Evolutionary conservation across 139 green algal species (phyloP), one percentile per base, ranked within the genome.

Genomic region (Astrephomene gubernaculifera): DNA sequence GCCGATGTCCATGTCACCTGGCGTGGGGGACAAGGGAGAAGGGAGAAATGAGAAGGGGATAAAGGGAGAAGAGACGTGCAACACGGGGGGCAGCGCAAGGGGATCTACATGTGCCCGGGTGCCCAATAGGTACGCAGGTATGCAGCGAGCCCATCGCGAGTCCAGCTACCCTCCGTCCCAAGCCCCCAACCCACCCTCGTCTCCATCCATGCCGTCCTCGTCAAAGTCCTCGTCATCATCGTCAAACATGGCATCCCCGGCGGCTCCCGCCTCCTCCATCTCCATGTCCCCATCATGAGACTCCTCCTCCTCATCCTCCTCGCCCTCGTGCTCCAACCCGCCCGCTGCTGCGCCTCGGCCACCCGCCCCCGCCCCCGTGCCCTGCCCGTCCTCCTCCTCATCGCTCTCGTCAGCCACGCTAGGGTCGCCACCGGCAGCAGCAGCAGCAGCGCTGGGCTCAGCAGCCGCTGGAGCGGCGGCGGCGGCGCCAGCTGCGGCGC

Each of bases 201-300:
- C 85, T 38, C 74, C 87, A 2, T 83, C 71, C 82, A 86, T 90
- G n/a, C 29, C 71, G 10, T 81, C 57, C 43, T 82, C 65, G 36
- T 87, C 87, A 49, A 91, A 89, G 49, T 88, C 83, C 43, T 90
- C 85, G 25, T 88, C 86, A 52, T 93, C 91, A 21, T 95, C 92
- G 71, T 94, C 90, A 43, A 89, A 83, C 87, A 91, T 89, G 45
- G 54, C 74, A n/a, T 71, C 74, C 31, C 87, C 75, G 35, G 71
- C 49, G 24, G 85, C 86, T 3, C 35, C 71, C 33, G 74, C 43
- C 35, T 79, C 82, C 12, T 81, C 74, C 74, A 82, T 82, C 27
- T 82, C 74, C 36, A 57, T 57, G 19, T 91, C 87, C 1, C 90
- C 90, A 53, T 90, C 89, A 45, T 79, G 69, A 79, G 91, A 86